phyloP scores from a whole-genome alignment of 805 yeast genomes.

The Starmerella ratchasimensis region DNA sequence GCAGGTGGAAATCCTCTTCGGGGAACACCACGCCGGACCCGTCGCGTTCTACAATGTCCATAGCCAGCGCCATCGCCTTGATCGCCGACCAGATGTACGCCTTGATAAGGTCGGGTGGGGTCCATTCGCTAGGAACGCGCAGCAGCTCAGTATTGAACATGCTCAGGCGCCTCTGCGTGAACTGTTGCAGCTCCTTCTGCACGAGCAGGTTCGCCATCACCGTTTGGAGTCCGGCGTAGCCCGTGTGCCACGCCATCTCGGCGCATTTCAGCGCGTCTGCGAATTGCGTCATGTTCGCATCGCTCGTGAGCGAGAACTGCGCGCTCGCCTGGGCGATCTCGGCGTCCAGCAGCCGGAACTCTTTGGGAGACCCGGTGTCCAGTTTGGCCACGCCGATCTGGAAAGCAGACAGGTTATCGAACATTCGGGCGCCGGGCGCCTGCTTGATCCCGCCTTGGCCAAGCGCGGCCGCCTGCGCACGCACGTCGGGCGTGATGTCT shows the following conservation, averaged over 20 bases:
- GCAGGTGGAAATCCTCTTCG: constrained; percentile 28
- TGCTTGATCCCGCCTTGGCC: constrained; percentile 45
- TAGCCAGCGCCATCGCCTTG: constrained; percentile 15
- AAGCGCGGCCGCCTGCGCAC: constrained; percentile 21
- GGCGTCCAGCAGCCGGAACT: constrained; percentile 27
- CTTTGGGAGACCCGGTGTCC: constrained; percentile 59
- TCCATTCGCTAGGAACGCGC: background rate
- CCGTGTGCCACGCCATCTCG: constrained; percentile 61
- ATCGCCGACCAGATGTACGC: constrained; percentile 21
- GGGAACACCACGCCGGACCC: constrained; percentile 21
- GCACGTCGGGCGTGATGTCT: constrained; percentile 22
- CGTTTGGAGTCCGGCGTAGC: constrained; percentile 62
- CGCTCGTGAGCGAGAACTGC: constrained; percentile 31
- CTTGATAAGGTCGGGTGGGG: constrained; percentile 17
- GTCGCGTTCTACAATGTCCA: constrained; percentile 14
- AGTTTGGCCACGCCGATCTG: constrained; percentile 55
- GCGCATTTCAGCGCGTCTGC: constrained; percentile 41
- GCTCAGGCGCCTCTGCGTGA: constrained; percentile 5
- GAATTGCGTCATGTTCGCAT: constrained; percentile 36
- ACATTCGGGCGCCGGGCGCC: constrained; percentile 45
- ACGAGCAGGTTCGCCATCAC: constrained; percentile 64
- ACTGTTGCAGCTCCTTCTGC: constrained; percentile 38
- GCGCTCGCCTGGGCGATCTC: constrained; percentile 27
- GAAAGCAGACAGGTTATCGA: constrained; percentile 78
- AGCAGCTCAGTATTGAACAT: background rate